Conservation (phyloP, 2,329 filamentous ascomycete genomes). For the Colletotrichum sp. region DNA sequence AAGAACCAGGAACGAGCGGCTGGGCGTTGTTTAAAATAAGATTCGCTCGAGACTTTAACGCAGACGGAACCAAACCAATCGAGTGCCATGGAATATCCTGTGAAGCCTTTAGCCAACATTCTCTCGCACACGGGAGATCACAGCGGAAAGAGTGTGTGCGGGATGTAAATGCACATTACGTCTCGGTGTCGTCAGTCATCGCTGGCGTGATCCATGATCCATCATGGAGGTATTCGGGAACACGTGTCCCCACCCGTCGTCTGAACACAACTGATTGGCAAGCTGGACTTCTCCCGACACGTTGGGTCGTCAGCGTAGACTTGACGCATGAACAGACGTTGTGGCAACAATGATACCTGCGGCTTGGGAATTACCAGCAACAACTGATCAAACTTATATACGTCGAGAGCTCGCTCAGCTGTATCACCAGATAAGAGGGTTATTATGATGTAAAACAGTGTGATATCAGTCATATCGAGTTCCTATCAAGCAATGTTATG, state of each 20-base stretch:
- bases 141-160: too few species aligned
- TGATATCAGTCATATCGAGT: too few species aligned
- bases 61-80: neutral
- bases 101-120: too few species aligned
- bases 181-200: neutral
- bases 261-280: accelerated
- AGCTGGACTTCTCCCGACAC: accelerated
- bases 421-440: accelerated
- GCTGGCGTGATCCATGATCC: neutral
- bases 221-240: neutral
- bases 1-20: neutral
- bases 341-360: accelerated
- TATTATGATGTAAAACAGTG: neutral
- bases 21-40: neutral
- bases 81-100: too few species aligned
- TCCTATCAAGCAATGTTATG: too few species aligned
- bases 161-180: neutral
- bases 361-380: neutral
- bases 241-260: neutral
- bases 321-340: accelerated
- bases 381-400: neutral
- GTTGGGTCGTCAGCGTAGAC: neutral
- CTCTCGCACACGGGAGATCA: too few species aligned
- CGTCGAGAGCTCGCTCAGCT: neutral
- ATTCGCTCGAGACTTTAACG: accelerated